Evolutionary conservation across 177 flowering plant species (phyloP).

Genomic region (Tripterygium wilfordii): DNA sequence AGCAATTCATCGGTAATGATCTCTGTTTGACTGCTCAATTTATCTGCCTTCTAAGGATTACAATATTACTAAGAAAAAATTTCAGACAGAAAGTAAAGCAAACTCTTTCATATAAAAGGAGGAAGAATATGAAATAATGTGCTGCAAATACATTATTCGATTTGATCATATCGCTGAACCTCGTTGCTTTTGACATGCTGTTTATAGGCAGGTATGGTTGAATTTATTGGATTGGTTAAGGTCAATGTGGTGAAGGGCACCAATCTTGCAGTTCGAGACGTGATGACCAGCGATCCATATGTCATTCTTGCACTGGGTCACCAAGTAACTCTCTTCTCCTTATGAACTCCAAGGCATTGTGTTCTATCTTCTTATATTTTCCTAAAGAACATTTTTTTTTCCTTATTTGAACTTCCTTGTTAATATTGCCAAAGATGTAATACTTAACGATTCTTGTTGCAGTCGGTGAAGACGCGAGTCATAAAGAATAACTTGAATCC

Average conservation of each 20-base stretch:
- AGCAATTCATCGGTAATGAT: slow-evolving; percentile 38
- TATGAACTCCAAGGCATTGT: background rate
- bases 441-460: slow-evolving; percentile 22
- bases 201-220: slow-evolving; percentile 91
- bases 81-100: too few species aligned
- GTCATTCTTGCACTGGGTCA: slow-evolving; percentile 79
- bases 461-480: slow-evolving; percentile 89
- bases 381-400: too few species aligned
- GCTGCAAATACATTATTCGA: too few species aligned
- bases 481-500: slow-evolving; percentile 89
- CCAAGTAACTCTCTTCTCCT: slow-evolving; percentile 49
- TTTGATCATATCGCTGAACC: too few species aligned
- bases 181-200: slow-evolving; percentile 4
- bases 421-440: background rate
- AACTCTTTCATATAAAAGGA: too few species aligned
- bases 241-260: slow-evolving; percentile 87
- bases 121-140: too few species aligned
- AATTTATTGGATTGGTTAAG: slow-evolving; percentile 85
- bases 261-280: slow-evolving; percentile 79
- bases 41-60: too few species aligned
- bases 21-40: slow-evolving; percentile 1
- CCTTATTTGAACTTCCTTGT: too few species aligned
- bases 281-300: slow-evolving; percentile 93
- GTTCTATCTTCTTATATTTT: too few species aligned
- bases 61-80: too few species aligned